Evolutionary conservation across 257 asterid genomes (phyloP).

Genomic region (Lycium barbarum): DNA sequence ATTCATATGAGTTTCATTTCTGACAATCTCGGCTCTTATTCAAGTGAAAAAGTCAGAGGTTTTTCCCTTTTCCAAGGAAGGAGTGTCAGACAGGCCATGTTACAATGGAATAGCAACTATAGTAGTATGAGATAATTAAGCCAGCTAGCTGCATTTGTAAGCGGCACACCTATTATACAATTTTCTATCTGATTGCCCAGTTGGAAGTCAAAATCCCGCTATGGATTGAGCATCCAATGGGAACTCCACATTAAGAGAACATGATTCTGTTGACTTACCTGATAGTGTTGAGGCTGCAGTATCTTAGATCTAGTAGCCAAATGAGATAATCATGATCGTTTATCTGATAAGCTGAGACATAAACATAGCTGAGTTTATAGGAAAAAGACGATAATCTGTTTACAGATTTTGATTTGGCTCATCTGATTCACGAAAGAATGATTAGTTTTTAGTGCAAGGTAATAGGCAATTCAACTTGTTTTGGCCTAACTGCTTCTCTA

Average conservation of each 20-base stretch:
- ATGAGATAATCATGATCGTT: neutral
- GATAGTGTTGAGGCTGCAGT: conserved; percentile 18
- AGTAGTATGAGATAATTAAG: conserved; percentile 1
- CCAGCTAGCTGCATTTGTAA: conserved; percentile 27
- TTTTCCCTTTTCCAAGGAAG: conserved; percentile 5
- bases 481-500: neutral
- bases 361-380: neutral
- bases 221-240: conserved; percentile 2
- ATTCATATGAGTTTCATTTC: conserved; percentile 11
- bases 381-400: neutral
- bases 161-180: neutral
- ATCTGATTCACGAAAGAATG: neutral
- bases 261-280: conserved; percentile 17
- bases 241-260: conserved; percentile 10
- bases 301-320: neutral
- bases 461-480: conserved; percentile 8
- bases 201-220: neutral
- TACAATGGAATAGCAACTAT: neutral
- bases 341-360: neutral
- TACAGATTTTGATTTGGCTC: neutral
- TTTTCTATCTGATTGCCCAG: neutral
- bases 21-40: conserved; percentile 11
- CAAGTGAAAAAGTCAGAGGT: neutral
- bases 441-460: neutral
- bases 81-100: conserved; percentile 19